These are phyloP conservation scores for Hordeum pubiflorum DNA, from an alignment of 202 grass and related monocot species.

Conservation along the genomic window DNA sequence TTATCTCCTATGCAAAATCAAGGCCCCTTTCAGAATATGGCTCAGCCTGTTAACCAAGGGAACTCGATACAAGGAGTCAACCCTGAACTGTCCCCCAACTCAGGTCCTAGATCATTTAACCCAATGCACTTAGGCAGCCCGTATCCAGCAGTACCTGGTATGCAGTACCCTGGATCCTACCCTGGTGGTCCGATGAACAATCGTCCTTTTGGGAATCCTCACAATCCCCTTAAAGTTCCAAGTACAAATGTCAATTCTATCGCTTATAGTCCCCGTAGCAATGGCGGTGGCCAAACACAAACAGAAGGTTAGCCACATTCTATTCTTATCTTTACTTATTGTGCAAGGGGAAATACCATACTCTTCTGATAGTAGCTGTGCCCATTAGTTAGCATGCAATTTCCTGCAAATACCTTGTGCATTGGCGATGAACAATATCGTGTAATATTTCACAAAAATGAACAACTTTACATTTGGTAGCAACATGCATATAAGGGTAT, in stretches of 20 bases:
- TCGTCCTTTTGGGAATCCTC: slow-evolving; percentile 46
- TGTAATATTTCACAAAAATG: background rate
- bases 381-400: slow-evolving; percentile 5
- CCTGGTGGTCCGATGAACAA: slow-evolving; percentile 39
- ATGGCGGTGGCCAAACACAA: slow-evolving; percentile 52
- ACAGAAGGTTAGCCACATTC: slow-evolving; percentile 64
- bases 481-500: background rate
- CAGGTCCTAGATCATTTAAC: slow-evolving; percentile 56
- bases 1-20: slow-evolving; percentile 94
- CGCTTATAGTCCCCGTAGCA: slow-evolving; percentile 41
- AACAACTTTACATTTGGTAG: background rate
- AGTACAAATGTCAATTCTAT: slow-evolving; percentile 43
- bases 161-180: slow-evolving; percentile 68
- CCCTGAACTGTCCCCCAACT: slow-evolving; percentile 57
- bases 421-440: background rate
- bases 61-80: slow-evolving; percentile 50
- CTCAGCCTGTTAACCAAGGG: slow-evolving; percentile 59
- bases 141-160: slow-evolving; percentile 55
- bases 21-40: slow-evolving; percentile 64
- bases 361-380: background rate
- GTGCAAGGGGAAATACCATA: background rate
- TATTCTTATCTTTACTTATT: background rate
- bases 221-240: slow-evolving; percentile 37
- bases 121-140: slow-evolving; percentile 65
- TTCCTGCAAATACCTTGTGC: background rate